Evolutionary conservation across 805 yeast species (phyloP).

Genomic region (Myxozyma vanderwaltii): DNA sequence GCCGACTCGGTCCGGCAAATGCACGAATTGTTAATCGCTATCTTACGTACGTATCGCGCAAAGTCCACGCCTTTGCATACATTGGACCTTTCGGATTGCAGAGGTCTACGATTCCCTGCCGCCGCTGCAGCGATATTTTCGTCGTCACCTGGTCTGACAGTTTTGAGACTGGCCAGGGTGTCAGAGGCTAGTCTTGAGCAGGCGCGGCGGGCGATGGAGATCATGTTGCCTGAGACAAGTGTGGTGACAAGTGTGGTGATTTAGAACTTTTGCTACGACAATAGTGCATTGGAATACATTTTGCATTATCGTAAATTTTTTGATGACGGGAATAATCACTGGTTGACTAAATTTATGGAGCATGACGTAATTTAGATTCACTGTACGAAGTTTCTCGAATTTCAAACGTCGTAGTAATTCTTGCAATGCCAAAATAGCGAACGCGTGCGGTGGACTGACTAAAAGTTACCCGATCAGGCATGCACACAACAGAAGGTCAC

Average conservation of each 20-base stretch:
- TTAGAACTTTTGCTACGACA: too few relatives aligned
- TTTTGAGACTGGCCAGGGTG: background rate
- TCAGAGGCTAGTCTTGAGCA: background rate
- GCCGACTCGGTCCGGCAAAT: constrained; percentile 4
- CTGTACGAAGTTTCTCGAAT: too few relatives aligned
- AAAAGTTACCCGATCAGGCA: too few relatives aligned
- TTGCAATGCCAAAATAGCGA: too few relatives aligned
- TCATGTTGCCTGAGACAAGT: background rate
- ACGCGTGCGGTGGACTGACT: too few relatives aligned
- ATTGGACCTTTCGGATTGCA: background rate
- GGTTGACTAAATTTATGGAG: too few relatives aligned
- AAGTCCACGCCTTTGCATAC: background rate
- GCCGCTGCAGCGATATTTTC: constrained; percentile 4
- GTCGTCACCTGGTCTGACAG: background rate
- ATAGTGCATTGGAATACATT: too few relatives aligned
- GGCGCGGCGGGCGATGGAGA: background rate
- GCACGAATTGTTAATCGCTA: background rate
- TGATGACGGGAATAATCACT: too few relatives aligned
- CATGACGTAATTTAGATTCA: too few relatives aligned
- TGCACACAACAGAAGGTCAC: too few relatives aligned
- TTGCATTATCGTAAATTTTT: too few relatives aligned
- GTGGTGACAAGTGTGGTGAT: background rate
- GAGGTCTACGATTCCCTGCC: constrained; percentile 4
- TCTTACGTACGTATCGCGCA: background rate
- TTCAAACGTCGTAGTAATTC: too few relatives aligned